Conservation (phyloP, 495 filamentous ascomycete species). For the Staphylotrichum longicolle region DNA sequence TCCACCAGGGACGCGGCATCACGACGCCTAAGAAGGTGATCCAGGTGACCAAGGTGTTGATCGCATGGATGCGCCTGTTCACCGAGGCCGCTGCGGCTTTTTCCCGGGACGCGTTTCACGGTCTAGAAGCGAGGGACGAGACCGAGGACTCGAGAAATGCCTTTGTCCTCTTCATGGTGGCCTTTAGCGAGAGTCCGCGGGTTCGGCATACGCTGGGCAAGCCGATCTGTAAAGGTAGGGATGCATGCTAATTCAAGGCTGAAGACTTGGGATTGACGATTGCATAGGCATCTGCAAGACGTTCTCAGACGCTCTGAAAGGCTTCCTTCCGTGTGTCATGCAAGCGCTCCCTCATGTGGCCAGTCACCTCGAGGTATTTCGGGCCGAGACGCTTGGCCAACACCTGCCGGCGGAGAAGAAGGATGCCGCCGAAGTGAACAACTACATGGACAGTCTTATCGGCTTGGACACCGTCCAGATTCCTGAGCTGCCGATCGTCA, state of each 20-base stretch:
- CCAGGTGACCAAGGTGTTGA: constrained; percentile 35
- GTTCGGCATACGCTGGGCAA: constrained; percentile 47
- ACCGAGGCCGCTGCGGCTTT: constrained; percentile 42
- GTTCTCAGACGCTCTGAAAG: constrained; percentile 49
- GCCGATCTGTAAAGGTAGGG: constrained; percentile 44
- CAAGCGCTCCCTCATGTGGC: constrained; percentile 51
- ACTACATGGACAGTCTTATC: constrained; percentile 54
- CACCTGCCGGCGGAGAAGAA: constrained; percentile 48
- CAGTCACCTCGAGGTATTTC: constrained; percentile 49
- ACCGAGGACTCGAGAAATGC: constrained; percentile 53
- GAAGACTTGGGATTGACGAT: constrained; percentile 18
- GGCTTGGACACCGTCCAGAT: constrained; percentile 56
- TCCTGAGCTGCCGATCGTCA: constrained; percentile 63
- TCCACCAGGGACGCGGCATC: constrained; percentile 43
- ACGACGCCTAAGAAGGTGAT: constrained; percentile 36
- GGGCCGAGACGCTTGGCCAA: constrained; percentile 48
- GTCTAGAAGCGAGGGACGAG: constrained; percentile 43
- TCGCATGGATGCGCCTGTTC: constrained; percentile 48
- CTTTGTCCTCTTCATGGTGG: constrained; percentile 51
- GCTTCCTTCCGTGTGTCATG: constrained; percentile 53
- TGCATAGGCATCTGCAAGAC: constrained; percentile 42
- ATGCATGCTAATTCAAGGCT: background rate
- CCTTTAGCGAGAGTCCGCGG: constrained; percentile 49
- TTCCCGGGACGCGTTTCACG: constrained; percentile 40
- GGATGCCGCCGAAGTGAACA: constrained; percentile 48